Conservation (phyloP, 306 rosid genomes). For the Trifolium repens region DNA sequence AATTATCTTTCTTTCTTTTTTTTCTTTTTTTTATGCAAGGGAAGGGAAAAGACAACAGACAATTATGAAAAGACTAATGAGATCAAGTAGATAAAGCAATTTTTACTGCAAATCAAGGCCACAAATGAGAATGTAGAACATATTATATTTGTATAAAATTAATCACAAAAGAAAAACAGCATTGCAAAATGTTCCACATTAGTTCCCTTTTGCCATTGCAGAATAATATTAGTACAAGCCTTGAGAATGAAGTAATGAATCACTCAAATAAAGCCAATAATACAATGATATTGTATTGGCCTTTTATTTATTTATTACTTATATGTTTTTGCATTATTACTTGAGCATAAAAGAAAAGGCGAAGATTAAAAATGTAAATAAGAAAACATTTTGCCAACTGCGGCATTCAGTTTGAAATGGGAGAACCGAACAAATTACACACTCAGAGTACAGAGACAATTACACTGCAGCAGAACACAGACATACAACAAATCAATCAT, state of each 20-base stretch:
- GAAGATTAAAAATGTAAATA: neutral
- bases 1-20: too few species aligned
- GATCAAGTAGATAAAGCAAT: neutral
- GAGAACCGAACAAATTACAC: constrained; percentile 36
- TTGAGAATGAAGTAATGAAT: constrained; percentile 14
- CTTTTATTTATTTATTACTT: constrained; percentile 12
- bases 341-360: neutral
- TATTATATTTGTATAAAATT: neutral
- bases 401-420: constrained; percentile 36
- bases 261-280: constrained; percentile 24
- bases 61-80: too few species aligned
- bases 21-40: too few species aligned
- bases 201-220: constrained; percentile 2
- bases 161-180: neutral
- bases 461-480: constrained; percentile 36
- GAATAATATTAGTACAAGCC: neutral
- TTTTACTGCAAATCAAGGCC: neutral
- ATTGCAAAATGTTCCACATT: constrained; percentile 1
- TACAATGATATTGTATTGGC: constrained; percentile 2
- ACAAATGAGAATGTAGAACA: neutral
- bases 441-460: constrained; percentile 41
- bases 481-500: constrained; percentile 42
- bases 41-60: too few species aligned
- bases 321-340: constrained; percentile 22
- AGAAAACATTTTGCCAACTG: constrained; percentile 39